Evolutionary conservation across 768 basidiomycete genomes (phyloP).

Genomic region (Suillus subaureus): DNA sequence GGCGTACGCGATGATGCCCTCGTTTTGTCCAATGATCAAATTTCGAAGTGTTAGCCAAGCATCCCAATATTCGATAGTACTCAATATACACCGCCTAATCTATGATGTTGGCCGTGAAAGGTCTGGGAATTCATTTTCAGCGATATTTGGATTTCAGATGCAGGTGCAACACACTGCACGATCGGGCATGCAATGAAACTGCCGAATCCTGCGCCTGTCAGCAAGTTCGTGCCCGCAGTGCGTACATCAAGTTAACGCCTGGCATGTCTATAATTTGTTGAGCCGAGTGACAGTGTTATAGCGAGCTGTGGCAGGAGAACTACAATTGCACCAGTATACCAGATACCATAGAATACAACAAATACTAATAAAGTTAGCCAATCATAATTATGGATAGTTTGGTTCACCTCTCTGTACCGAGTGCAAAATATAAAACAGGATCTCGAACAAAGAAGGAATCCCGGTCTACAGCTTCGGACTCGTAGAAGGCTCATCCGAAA

Average conservation of each 20-base stretch:
- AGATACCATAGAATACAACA: not conserved
- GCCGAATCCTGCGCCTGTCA: not conserved
- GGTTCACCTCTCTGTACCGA: not conserved
- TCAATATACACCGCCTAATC: not conserved
- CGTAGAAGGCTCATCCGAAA: slow-evolving; percentile 44
- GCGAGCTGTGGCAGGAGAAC: not conserved
- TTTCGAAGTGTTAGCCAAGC: not conserved
- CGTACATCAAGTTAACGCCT: not conserved
- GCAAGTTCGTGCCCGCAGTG: not conserved
- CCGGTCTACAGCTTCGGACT: not conserved
- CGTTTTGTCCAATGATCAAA: not conserved
- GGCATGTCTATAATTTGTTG: not conserved
- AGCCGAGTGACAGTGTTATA: not conserved
- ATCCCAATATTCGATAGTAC: not conserved
- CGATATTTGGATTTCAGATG: not conserved
- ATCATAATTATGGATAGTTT: not conserved
- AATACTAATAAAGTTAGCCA: not conserved
- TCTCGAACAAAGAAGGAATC: not conserved
- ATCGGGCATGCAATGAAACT: not conserved
- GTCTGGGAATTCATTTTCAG: not conserved
- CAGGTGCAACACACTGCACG: not conserved
- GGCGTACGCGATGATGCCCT: not conserved
- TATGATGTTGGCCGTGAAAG: not conserved
- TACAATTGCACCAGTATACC: not conserved
- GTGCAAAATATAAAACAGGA: not conserved